These are phyloP conservation scores for Suillus subaureus DNA, from an alignment of 768 basidiomycete species.

Conservation along the genomic window DNA sequence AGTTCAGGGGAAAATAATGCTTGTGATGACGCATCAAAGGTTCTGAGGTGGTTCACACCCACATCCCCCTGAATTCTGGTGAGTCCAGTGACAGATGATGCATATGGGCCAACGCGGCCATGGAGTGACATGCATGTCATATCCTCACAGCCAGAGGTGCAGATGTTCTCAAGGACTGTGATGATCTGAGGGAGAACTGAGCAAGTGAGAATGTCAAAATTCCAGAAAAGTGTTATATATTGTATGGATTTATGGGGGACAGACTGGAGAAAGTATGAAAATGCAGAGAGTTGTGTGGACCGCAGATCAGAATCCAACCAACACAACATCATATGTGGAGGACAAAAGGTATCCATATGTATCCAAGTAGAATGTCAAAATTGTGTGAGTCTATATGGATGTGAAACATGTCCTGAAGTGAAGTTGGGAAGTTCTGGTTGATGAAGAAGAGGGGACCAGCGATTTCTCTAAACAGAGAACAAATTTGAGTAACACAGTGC, in stretches of 20 bases:
- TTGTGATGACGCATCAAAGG: neutral
- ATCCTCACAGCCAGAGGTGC: neutral
- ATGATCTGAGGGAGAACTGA: neutral
- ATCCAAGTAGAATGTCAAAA: neutral
- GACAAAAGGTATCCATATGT: neutral
- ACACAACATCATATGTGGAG: neutral
- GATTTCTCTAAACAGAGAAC: neutral
- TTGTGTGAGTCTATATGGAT: neutral
- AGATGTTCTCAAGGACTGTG: neutral
- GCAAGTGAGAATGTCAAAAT: neutral
- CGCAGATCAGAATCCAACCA: neutral
- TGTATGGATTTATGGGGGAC: neutral
- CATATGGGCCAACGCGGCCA: accelerated
- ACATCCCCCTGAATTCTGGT: neutral
- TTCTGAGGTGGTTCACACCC: neutral
- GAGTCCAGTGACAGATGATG: neutral
- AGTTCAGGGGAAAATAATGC: neutral
- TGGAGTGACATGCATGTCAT: neutral
- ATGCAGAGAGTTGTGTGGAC: neutral
- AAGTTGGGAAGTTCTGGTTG: neutral
- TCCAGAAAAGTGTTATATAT: neutral
- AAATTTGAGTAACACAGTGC: neutral
- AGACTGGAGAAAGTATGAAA: neutral
- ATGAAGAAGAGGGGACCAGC: neutral
- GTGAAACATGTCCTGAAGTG: neutral